Conservation (phyloP, 305 asterid species). For the Fraxinus sp. region DNA sequence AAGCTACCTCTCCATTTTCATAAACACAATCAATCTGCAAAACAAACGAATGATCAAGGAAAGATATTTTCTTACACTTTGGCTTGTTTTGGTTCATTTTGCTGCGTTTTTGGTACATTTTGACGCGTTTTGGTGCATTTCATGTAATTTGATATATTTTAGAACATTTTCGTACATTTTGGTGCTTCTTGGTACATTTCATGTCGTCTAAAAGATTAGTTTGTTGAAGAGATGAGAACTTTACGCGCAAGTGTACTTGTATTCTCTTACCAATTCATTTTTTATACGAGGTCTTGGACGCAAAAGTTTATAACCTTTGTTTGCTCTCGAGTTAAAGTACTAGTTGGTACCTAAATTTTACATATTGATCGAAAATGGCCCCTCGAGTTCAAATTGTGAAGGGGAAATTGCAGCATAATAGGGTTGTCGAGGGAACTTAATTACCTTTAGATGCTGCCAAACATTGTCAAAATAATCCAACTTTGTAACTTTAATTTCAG, state of each 20-base stretch:
- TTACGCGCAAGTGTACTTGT: no score
- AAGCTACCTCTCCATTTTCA: slow-evolving; percentile 46
- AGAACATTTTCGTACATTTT: not conserved
- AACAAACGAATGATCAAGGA: not conserved
- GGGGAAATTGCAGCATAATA: not conserved
- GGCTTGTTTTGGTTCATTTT: not conserved
- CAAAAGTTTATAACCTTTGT: not conserved
- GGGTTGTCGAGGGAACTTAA: not conserved
- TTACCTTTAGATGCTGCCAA: slow-evolving; percentile 54
- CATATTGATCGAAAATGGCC: not conserved
- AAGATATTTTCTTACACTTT: no score
- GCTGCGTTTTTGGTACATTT: not conserved
- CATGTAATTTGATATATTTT: no score
- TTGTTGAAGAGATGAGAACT: no score
- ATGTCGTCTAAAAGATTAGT: not conserved
- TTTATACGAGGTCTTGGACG: not conserved
- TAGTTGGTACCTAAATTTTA: not conserved
- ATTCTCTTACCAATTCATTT: not conserved
- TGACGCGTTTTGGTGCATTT: not conserved
- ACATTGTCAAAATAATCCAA: slow-evolving; percentile 34
- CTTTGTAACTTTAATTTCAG: slow-evolving; percentile 24
- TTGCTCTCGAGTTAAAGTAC: not conserved
- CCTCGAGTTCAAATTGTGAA: not conserved
- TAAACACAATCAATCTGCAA: slow-evolving; percentile 41
- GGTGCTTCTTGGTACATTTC: no score